Evolutionary conservation across 1,139 yeast genomes (phyloP).

Genomic region (Pichia sp.): DNA sequence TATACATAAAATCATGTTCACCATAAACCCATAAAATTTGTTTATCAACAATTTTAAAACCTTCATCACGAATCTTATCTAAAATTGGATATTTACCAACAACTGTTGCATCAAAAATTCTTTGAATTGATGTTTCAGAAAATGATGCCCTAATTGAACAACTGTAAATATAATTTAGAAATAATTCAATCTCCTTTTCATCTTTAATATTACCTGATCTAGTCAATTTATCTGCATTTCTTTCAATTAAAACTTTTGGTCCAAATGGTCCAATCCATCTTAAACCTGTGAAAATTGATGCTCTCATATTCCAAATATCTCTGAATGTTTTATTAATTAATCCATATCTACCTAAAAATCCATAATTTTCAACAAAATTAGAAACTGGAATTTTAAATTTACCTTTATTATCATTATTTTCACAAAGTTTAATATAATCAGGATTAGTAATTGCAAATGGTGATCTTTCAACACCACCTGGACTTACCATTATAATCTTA

Average conservation of each 20-base stretch:
- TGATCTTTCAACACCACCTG: constrained; percentile 82
- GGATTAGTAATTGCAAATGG: constrained; percentile 54
- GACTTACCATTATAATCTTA: constrained; percentile 69
- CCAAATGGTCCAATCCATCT: constrained; percentile 49
- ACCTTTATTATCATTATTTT: constrained; percentile 1
- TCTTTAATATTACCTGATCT: constrained; percentile 38
- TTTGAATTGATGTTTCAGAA: constrained; percentile 45
- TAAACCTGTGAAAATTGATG: constrained; percentile 40
- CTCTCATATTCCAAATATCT: constrained; percentile 38
- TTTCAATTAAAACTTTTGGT: constrained; percentile 36
- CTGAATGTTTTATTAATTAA: constrained; percentile 31
- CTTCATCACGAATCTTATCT: constrained; percentile 46
- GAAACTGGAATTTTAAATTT: constrained; percentile 19
- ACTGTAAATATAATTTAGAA: constrained; percentile 35
- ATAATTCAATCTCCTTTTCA: constrained; percentile 38
- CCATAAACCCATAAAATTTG: constrained; percentile 62
- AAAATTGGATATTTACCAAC: constrained; percentile 70
- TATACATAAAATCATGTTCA: constrained; percentile 80
- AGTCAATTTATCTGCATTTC: constrained; percentile 40
- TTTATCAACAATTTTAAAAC: constrained; percentile 34
- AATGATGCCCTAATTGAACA: constrained; percentile 42
- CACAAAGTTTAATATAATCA: constrained; percentile 11
- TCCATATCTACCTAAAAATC: constrained; percentile 43
- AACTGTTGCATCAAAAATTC: constrained; percentile 47
- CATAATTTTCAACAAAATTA: constrained; percentile 25